Percentiles rank a stretch among this genome's conserved stretches.
These are phyloP conservation scores for Dentipellis sp. DNA, from an alignment of 768 basidiomycete species.

Conservation along the genomic window DNA sequence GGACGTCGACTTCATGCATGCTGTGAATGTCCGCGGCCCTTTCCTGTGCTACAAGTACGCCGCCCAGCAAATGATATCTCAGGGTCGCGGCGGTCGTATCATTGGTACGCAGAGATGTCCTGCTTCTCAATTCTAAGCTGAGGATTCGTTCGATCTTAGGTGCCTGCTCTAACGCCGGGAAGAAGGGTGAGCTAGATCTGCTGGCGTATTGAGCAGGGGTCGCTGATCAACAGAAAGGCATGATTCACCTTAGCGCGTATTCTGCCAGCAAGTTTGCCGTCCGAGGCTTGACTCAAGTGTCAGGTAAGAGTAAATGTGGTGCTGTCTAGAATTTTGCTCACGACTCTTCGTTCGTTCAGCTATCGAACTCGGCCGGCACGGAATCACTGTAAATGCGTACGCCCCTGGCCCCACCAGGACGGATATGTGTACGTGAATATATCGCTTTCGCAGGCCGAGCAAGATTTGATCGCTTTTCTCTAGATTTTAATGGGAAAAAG, in stretches of 20 bases:
- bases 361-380: slow-evolving; percentile 11
- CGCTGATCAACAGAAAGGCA: not conserved
- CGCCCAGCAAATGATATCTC: slow-evolving; percentile 16
- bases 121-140: not conserved
- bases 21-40: slow-evolving; percentile 13
- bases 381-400: slow-evolving; percentile 18
- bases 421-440: not conserved
- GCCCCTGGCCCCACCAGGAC: not conserved
- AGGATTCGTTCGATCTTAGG: slow-evolving; percentile 2
- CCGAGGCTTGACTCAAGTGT: slow-evolving; percentile 20
- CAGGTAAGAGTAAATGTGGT: slow-evolving; percentile 3
- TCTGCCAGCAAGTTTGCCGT: slow-evolving; percentile 24
- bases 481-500: not conserved
- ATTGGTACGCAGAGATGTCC: slow-evolving; percentile 9
- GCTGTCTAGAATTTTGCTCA: not conserved
- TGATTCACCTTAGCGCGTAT: slow-evolving; percentile 16
- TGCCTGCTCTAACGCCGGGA: slow-evolving; percentile 3
- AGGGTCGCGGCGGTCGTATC: slow-evolving; percentile 18
- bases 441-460: too few relatives aligned
- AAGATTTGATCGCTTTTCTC: not conserved
- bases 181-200: not conserved
- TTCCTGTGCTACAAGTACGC: slow-evolving; percentile 19
- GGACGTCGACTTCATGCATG: slow-evolving; percentile 12
- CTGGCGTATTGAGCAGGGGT: not conserved
- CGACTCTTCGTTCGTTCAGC: slow-evolving; percentile 5